A percentile compares a stretch with the other conserved stretches of the same genome.
phyloP scores from a whole-genome alignment of 2,329 filamentous ascomycete species.

The Penicillium sp. region DNA sequence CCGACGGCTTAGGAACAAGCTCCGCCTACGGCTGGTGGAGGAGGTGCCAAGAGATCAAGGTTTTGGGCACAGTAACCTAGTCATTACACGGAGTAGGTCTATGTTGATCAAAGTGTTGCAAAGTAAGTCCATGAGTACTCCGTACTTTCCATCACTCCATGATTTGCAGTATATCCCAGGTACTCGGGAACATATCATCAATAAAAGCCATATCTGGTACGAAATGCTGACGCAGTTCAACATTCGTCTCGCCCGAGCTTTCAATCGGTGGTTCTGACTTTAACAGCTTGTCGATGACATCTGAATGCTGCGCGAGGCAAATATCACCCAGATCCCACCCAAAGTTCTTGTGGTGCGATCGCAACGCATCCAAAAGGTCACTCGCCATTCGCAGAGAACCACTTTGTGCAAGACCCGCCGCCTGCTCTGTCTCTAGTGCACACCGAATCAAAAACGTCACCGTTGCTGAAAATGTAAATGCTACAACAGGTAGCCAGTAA shows the following conservation, averaged over 20 bases:
- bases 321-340: slow-evolving; percentile 55
- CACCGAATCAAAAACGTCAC: slow-evolving; percentile 53
- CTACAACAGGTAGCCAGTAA: slow-evolving; percentile 53
- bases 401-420: slow-evolving; percentile 22
- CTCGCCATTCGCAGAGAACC: slow-evolving; percentile 46
- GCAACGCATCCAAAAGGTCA: slow-evolving; percentile 45
- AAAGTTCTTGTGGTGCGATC: slow-evolving; percentile 40
- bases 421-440: slow-evolving; percentile 41
- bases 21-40: too few relatives aligned
- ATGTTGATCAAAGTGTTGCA: background rate
- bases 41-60: too few relatives aligned
- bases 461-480: slow-evolving; percentile 52
- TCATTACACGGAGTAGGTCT: background rate
- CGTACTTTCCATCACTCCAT: background rate
- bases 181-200: slow-evolving; percentile 14
- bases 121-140: background rate
- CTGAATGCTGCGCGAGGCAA: slow-evolving; percentile 51
- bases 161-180: slow-evolving; percentile 13
- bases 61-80: too few relatives aligned
- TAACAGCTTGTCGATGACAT: slow-evolving; percentile 48
- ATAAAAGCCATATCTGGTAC: slow-evolving; percentile 12
- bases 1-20: too few relatives aligned
- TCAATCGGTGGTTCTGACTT: slow-evolving; percentile 1
- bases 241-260: background rate
- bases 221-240: slow-evolving; percentile 5